Conservation (phyloP, 108 stramenopile genomes). For the Pseudonitzschia multistriata region DNA sequence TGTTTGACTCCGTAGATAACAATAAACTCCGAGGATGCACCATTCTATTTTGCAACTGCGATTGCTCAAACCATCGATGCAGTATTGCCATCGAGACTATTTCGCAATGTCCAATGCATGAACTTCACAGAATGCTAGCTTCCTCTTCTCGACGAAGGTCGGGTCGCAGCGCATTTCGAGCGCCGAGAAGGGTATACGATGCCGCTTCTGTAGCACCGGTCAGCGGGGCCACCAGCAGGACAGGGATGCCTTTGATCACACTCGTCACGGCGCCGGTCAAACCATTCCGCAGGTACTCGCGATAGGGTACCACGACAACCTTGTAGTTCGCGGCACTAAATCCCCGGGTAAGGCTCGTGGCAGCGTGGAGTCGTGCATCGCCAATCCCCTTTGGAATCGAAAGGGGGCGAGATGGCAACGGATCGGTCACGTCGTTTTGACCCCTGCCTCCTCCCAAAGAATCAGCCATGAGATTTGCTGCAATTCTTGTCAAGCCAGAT, state of each 20-base stretch:
- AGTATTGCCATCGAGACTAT: too few relatives aligned
- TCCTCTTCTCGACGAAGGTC: constrained; percentile 83
- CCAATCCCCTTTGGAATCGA: constrained; percentile 41
- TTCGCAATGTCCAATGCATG: not conserved
- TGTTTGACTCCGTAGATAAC: too few relatives aligned
- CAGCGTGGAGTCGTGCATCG: constrained; percentile 54
- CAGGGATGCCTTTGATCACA: constrained; percentile 71
- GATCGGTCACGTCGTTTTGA: constrained; percentile 19
- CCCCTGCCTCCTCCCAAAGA: constrained; percentile 22
- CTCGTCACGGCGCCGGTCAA: constrained; percentile 61
- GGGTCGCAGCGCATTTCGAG: constrained; percentile 77
- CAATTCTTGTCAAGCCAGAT: constrained; percentile 60
- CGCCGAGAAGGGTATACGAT: constrained; percentile 75
- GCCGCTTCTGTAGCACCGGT: constrained; percentile 77
- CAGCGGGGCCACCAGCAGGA: constrained; percentile 70
- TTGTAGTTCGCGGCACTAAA: constrained; percentile 80
- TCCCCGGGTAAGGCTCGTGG: constrained; percentile 65
- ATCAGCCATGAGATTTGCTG: constrained; percentile 51
- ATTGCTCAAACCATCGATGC: too few relatives aligned
- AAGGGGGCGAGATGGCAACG: constrained; percentile 58
- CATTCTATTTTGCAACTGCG: too few relatives aligned
- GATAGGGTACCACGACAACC: constrained; percentile 67
- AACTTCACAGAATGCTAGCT: constrained; percentile 17
- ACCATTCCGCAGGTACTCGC: constrained; percentile 66
- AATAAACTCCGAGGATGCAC: too few relatives aligned